Percentiles rank a stretch among this genome's conserved stretches.
Evolutionary conservation across 768 basidiomycete genomes (phyloP).

Genomic region (Phanerodontia chrysosporium): DNA sequence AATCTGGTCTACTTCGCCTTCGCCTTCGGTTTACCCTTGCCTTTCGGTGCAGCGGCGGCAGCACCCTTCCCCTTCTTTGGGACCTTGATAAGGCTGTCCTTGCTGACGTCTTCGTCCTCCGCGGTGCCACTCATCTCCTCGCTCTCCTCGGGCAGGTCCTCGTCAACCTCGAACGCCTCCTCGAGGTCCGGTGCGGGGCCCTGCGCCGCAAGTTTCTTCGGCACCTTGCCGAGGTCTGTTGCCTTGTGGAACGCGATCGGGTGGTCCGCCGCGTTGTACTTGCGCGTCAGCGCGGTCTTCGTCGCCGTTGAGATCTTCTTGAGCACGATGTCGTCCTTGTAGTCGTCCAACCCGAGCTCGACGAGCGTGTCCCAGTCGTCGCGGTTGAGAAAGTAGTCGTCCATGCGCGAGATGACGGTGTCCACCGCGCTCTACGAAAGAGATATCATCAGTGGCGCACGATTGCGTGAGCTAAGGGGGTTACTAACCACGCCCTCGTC

Average conservation of each 20-base stretch:
- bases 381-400: conserved; percentile 87
- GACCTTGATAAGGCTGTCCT: conserved; percentile 59
- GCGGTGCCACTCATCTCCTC: conserved; percentile 22
- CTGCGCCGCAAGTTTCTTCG: conserved; percentile 70
- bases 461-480: neutral
- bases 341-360: conserved; percentile 84
- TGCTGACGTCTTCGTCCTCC: conserved; percentile 45
- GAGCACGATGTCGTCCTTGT: conserved; percentile 66
- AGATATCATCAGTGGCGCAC: neutral
- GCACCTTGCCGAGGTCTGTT: conserved; percentile 67
- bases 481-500: conserved; percentile 67
- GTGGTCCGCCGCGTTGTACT: conserved; percentile 89
- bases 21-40: conserved; percentile 19
- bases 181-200: conserved; percentile 86
- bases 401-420: conserved; percentile 84
- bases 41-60: conserved; percentile 20
- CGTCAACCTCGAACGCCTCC: conserved; percentile 75
- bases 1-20: neutral
- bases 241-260: conserved; percentile 95
- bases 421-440: conserved; percentile 64
- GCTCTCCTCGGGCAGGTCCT: conserved; percentile 41
- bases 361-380: conserved; percentile 98
- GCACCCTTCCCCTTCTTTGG: conserved; percentile 31
- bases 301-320: conserved; percentile 82
- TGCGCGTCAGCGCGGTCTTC: conserved; percentile 82